phyloP scores from a whole-genome alignment of 192 early-diverging fungal species.

The Backusella tuberculispora region DNA sequence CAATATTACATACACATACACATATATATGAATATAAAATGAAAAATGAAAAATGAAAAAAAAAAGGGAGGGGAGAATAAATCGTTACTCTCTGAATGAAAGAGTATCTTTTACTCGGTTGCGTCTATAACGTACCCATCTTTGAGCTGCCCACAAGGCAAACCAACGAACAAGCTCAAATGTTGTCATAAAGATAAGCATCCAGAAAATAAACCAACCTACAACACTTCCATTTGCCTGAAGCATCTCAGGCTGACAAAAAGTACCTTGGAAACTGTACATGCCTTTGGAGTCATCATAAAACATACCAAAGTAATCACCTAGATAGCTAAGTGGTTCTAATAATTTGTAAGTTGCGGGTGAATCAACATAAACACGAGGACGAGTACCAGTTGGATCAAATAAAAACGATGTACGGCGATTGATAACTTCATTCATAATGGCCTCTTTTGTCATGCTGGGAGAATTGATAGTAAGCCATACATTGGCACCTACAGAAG shows the following conservation, averaged over 20 bases:
- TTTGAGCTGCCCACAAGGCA: neutral
- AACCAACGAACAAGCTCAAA: conserved; percentile 30
- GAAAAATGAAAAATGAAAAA: neutral
- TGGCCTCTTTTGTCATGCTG: conserved; percentile 47
- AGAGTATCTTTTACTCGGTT: neutral
- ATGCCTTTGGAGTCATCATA: conserved; percentile 62
- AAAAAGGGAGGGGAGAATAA: neutral
- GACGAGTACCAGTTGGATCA: conserved; percentile 66
- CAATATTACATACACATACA: too few species aligned
- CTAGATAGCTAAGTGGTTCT: conserved; percentile 57
- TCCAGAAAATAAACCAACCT: conserved; percentile 50
- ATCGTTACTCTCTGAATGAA: neutral
- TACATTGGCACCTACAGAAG: conserved; percentile 55
- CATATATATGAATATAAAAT: neutral
- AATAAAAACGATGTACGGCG: conserved; percentile 66
- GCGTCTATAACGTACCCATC: neutral
- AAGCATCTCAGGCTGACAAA: conserved; percentile 61
- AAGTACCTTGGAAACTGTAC: conserved; percentile 72
- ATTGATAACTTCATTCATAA: conserved; percentile 61
- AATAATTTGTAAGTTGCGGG: conserved; percentile 44
- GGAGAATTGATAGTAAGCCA: conserved; percentile 64
- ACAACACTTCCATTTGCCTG: conserved; percentile 48
- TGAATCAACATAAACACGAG: conserved; percentile 42
- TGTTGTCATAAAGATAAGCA: conserved; percentile 31
- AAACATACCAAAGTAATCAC: conserved; percentile 63